phyloP scores from a whole-genome alignment of 331 rosid genomes.

The Stylosanthes scabra region DNA sequence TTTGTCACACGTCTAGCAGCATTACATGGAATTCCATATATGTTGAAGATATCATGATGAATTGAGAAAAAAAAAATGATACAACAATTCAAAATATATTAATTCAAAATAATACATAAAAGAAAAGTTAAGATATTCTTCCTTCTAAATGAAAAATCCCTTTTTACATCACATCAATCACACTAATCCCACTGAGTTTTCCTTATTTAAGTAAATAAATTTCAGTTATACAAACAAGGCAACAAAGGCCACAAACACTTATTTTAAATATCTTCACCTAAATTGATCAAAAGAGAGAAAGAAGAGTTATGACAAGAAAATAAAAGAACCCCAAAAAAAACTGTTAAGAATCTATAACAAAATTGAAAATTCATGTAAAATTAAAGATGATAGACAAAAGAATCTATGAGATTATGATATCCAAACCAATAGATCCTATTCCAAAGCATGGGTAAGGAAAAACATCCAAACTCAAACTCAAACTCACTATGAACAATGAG shows the following conservation, averaged over 20 bases:
- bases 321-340: not conserved
- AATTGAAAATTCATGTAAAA: not conserved
- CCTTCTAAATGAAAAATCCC: not conserved
- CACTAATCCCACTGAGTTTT: not conserved
- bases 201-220: not conserved
- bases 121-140: not conserved
- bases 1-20: too few relatives aligned
- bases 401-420: conserved; percentile 7
- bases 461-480: too few relatives aligned
- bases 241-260: not conserved
- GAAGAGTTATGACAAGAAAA: not conserved
- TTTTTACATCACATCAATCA: conserved; percentile 18
- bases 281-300: not conserved
- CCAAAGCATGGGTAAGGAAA: not conserved
- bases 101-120: too few relatives aligned
- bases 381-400: not conserved
- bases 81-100: too few relatives aligned
- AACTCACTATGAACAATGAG: conserved; percentile 40
- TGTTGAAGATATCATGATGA: too few relatives aligned
- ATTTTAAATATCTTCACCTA: not conserved
- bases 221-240: not conserved
- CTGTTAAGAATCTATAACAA: not conserved
- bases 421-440: conserved; percentile 28
- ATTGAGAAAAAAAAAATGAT: too few relatives aligned
- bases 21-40: too few relatives aligned